Evolutionary conservation across 169 alveolate species (phyloP).

Genomic region (Plasmodium inui): DNA sequence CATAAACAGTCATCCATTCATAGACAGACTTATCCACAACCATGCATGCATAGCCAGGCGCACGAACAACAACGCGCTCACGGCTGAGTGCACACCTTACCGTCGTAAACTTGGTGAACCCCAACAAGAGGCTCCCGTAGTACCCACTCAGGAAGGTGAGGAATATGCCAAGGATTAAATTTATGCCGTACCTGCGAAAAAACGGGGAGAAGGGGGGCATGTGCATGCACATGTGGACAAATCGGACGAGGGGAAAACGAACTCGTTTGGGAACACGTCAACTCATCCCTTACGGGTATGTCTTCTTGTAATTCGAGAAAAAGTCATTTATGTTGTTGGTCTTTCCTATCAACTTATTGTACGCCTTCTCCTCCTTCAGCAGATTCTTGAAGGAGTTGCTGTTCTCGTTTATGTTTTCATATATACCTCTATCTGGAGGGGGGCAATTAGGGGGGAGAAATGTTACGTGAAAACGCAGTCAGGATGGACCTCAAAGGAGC

Average conservation of each 20-base stretch:
- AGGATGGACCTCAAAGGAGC: background rate
- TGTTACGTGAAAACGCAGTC: background rate
- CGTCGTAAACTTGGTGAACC: slow-evolving; percentile 54
- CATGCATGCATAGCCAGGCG: no score
- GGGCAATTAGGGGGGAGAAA: background rate
- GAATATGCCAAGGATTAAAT: slow-evolving; percentile 41
- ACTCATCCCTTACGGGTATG: slow-evolving; percentile 44
- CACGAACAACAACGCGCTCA: background rate
- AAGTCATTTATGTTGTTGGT: slow-evolving; percentile 42
- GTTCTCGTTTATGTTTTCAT: slow-evolving; percentile 45
- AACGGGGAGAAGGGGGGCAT: background rate
- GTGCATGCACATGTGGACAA: background rate
- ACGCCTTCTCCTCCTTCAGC: slow-evolving; percentile 40
- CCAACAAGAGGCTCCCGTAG: slow-evolving; percentile 58
- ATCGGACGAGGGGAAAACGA: background rate
- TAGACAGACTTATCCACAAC: no score
- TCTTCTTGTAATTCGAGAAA: slow-evolving; percentile 38
- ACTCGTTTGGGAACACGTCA: background rate
- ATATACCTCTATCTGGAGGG: slow-evolving; percentile 59
- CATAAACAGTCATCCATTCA: background rate
- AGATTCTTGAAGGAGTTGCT: slow-evolving; percentile 45
- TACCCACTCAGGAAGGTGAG: slow-evolving; percentile 52
- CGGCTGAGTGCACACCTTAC: background rate
- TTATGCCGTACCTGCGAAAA: slow-evolving; percentile 55
- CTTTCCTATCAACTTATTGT: slow-evolving; percentile 20